Percentiles rank a stretch among this genome's conserved stretches.
phyloP scores from a whole-genome alignment of 148 eudicot genomes.

The Fallopia convolvulus region DNA sequence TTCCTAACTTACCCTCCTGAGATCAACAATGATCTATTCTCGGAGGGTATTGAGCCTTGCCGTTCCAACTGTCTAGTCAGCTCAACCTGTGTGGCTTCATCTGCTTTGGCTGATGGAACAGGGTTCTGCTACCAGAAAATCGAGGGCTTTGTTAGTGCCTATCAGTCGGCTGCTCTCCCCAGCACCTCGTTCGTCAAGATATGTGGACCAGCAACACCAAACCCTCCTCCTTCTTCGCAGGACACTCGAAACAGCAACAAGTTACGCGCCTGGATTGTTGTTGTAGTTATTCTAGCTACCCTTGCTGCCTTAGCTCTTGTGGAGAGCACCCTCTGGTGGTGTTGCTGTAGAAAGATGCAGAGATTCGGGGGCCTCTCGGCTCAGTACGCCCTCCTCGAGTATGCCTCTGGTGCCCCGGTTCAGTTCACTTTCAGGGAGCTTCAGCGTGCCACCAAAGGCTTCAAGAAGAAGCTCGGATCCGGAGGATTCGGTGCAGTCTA shows the following conservation, averaged over 20 bases:
- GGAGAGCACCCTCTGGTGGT: slow-evolving; percentile 67
- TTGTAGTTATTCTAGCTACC: slow-evolving; percentile 41
- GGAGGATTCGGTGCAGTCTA: slow-evolving; percentile 95
- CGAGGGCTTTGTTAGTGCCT: slow-evolving; percentile 53
- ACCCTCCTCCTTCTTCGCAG: slow-evolving; percentile 31
- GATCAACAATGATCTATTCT: slow-evolving; percentile 24
- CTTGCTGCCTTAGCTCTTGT: slow-evolving; percentile 28
- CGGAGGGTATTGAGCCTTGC: slow-evolving; percentile 42
- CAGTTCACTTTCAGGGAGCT: slow-evolving; percentile 75
- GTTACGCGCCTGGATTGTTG: slow-evolving; percentile 43
- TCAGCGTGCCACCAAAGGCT: slow-evolving; percentile 57
- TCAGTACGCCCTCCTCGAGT: slow-evolving; percentile 76
- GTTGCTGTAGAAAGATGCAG: slow-evolving; percentile 58
- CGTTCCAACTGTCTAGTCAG: slow-evolving; percentile 46
- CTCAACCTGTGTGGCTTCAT: slow-evolving; percentile 58
- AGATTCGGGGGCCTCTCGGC: slow-evolving; percentile 45
- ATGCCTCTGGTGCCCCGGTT: slow-evolving; percentile 88
- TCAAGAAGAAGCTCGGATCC: slow-evolving; percentile 75
- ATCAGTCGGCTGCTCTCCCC: slow-evolving; percentile 67
- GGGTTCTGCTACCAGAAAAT: slow-evolving; percentile 57
- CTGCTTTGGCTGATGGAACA: slow-evolving; percentile 60
- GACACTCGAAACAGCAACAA: slow-evolving; percentile 11
- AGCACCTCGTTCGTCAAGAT: slow-evolving; percentile 82
- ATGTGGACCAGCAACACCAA: slow-evolving; percentile 40
- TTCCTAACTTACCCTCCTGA: slow-evolving; percentile 69